A percentile compares a stretch with the other conserved stretches of the same genome.
phyloP scores from a whole-genome alignment of 2,329 filamentous ascomycete genomes.

The Cladosporium cucumerinum region DNA sequence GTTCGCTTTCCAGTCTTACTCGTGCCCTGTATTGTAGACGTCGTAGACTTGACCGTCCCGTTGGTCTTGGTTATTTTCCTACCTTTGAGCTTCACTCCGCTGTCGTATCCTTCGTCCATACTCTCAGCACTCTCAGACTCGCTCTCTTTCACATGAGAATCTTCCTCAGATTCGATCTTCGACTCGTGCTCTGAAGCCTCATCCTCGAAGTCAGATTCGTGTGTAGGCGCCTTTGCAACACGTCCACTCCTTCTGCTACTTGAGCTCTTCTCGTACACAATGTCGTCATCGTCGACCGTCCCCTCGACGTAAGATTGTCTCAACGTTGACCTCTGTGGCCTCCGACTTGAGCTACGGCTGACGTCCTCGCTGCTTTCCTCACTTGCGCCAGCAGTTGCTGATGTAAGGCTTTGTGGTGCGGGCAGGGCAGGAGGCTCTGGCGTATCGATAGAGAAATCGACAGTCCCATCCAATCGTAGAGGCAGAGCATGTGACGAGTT shows the following conservation, averaged over 20 bases:
- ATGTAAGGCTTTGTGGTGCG: neutral
- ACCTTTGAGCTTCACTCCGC: neutral
- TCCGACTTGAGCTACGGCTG: neutral
- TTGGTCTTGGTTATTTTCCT: neutral
- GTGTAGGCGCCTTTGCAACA: neutral
- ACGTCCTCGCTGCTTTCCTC: neutral
- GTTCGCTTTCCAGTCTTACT: slow-evolving; percentile 1
- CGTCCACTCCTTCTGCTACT: neutral
- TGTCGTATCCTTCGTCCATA: neutral
- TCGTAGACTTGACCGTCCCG: neutral
- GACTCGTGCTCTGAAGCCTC: neutral
- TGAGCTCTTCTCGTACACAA: neutral
- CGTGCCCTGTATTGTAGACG: neutral
- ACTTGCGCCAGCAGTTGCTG: neutral
- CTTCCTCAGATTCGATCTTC: neutral
- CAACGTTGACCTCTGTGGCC: neutral
- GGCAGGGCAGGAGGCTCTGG: neutral
- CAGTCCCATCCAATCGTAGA: neutral
- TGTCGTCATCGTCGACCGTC: neutral
- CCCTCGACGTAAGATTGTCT: neutral
- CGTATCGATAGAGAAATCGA: neutral
- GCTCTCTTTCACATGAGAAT: neutral
- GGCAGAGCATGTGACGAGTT: neutral
- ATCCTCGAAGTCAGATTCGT: neutral
- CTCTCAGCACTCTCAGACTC: neutral